These are phyloP conservation scores for Grigorovia jiainica DNA, from an alignment of 805 yeast species.

Conservation along the genomic window DNA sequence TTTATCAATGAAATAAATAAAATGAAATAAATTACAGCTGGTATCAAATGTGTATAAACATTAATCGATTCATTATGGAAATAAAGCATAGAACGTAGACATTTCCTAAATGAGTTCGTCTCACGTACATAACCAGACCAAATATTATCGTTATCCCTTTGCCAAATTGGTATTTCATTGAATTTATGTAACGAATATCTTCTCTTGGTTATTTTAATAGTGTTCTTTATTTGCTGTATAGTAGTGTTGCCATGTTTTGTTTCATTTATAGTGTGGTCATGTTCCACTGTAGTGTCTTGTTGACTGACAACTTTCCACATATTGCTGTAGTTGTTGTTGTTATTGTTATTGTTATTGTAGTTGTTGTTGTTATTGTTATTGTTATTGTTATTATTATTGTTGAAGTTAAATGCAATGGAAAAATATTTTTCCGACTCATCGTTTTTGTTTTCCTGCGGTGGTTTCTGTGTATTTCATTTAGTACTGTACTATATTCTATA, in stretches of 20 bases:
- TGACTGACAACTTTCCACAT: too few relatives aligned
- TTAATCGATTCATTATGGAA: conserved; percentile 67
- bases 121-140: conserved; percentile 54
- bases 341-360: too few relatives aligned
- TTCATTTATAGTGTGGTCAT: too few relatives aligned
- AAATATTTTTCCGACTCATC: too few relatives aligned
- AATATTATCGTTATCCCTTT: conserved; percentile 61
- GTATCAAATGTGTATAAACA: conserved; percentile 56
- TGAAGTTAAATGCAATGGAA: too few relatives aligned
- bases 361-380: too few relatives aligned
- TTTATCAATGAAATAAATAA: conserved; percentile 22
- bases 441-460: too few relatives aligned
- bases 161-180: conserved; percentile 64
- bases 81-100: conserved; percentile 41
- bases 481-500: too few relatives aligned
- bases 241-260: neutral
- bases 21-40: conserved; percentile 25
- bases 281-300: too few relatives aligned
- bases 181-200: conserved; percentile 22
- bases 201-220: neutral
- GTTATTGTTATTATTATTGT: too few relatives aligned
- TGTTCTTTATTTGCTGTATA: neutral
- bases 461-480: too few relatives aligned
- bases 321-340: too few relatives aligned
- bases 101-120: conserved; percentile 37